Base-by-base conservation (phyloP, 129 eudicot genomes). In the Flaveria ramosissima region DNA sequence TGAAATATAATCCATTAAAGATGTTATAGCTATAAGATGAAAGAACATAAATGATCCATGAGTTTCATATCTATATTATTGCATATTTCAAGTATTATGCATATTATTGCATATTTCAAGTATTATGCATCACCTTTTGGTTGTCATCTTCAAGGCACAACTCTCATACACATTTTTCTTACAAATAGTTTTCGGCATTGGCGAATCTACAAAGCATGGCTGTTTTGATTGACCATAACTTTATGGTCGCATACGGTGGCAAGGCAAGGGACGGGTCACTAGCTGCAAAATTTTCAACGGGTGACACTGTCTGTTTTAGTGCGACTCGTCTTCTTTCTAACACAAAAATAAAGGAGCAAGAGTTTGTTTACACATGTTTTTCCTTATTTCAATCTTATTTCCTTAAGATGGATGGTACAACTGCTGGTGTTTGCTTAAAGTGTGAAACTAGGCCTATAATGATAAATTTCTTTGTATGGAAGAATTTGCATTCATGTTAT, bases 281-380 rank as follows among this genome's bases (percentile, higher is more conserved):
- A 16, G 82, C 89, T 2, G 91, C 96, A 63, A 88, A 78, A 72
- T 90, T 90, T 67, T 85, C 80, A 83, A 86, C 84, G 0, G 96
- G 96, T 3, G 96, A 90, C 84, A 82, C 78, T n/a, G 39, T 90
- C 21, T 82, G 84, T 57, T 46, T 90, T 23, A 77, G 74, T 63
- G 62, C 82, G 13, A 76, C 81, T 23, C 72, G 53, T 73, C 83
- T 86, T 9, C 73, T 83, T 6, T 63, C 75, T 15, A 73, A 32
- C 11, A 55, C 30, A 21, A 60, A 13, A 41, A 36, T 23, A 24
- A 74, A 65, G n/a, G 74, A 47, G 27, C 72, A 76, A 20, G 78
- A 86, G 67, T 72, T 84, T 30, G 56, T 81, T 16, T 86, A 86
- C 43, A 78, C 86, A 2, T 75, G 84, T 11, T 84, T 84, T 75